Evolutionary conservation across 768 basidiomycete species (phyloP), one percentile per base, ranked within the genome.

Genomic region (Leccinum variicolor): DNA sequence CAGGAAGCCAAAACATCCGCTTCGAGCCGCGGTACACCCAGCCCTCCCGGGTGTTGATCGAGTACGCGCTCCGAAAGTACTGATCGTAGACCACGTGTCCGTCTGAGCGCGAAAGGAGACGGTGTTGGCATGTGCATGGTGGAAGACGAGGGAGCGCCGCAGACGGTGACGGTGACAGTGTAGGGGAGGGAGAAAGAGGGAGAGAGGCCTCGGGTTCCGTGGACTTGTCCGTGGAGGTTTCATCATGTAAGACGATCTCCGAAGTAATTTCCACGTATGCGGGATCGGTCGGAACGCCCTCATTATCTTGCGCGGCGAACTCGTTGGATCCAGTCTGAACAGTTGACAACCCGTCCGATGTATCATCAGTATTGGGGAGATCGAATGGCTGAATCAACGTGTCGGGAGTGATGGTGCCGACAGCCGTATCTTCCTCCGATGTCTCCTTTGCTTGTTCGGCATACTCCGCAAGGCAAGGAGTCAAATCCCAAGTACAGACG

Each of bases 1-100:
- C n/a, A 4, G 60, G 64, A 15, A 65, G 19, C 64, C 64, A 65
- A 15, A 62, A 55, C 50, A 65, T 52, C 29, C 64, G 36, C 47
- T 29, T 52, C 34, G 55, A 59, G 5, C 64, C 60, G 5, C 17
- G 48, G 53, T 57, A 59, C 4, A 65, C 51, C 64, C 60, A 65
- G n/a, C 64, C 64, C 36, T 57, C n/a, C 17, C 23, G 45, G 25
- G 21, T 17, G 15, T 64, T 52, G 23, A 65, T 51, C 3, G 57
- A 55, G 41, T 62, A 65, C 19, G 57, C 46, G n/a, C 60, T 64
- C 11, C 43, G 53, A n/a, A 64, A 41, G 34, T 62, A 64, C 9
- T 11, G 3, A n/a, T 63, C 60, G 15, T 63, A 63, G 6, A 62
- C 17, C 25, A 62, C 53, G 46, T 53, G 25, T 3, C 34, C 2